Base-by-base conservation (phyloP, 345 rosid species). In the Nasturtium officinale region DNA sequence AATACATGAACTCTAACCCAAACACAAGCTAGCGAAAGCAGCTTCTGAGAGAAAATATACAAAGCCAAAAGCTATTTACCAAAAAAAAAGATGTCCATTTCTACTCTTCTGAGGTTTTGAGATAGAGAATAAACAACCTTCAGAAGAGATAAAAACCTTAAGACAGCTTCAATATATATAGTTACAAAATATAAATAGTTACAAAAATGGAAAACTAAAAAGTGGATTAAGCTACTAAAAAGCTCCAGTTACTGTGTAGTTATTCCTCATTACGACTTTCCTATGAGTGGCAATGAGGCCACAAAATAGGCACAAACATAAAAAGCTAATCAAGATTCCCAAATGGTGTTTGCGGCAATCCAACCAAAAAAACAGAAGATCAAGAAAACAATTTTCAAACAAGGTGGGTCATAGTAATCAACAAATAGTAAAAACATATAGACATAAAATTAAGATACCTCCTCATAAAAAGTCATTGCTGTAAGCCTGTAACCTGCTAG, bases 381-480 rank as follows among this genome's bases (percentile, higher is more conserved):
- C 52, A 45, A 16, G 43, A 37, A 9, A 47, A 38, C 10, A 13
- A 59, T 6, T 35, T n/a, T 17, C n/a, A 25, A 25, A 38, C 43
- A 13, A 66, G 33, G 60, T 48, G 46, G 53, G 56, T 61, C 56
- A 13, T 45, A 25, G 45, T 6, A 53, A 50, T 28, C 21, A 43
- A 56, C 33, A 18, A 28, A 56, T 20, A 52, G 13, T 3, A 51
- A 56, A 23, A 20, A 37, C 7, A 47, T 15, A 65, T 54, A 43
- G 33, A 35, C 20, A 30, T 58, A 47, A 46, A 9, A 76, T 13
- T 28, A 21, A 71, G 56, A 73, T 79, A 94, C 98, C 88, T 94
- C 97, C 79, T 91, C 98, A 77, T 86, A 94, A 74, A 91, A 94
- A 63, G 97, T 94, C 98, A 94, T 94, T 52, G 97, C 95, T 32